Percentiles rank a stretch among this genome's conserved stretches.
These are phyloP conservation scores for Panicum miliaceum DNA, from an alignment of 176 grass and related monocot genomes.

Conservation along the genomic window DNA sequence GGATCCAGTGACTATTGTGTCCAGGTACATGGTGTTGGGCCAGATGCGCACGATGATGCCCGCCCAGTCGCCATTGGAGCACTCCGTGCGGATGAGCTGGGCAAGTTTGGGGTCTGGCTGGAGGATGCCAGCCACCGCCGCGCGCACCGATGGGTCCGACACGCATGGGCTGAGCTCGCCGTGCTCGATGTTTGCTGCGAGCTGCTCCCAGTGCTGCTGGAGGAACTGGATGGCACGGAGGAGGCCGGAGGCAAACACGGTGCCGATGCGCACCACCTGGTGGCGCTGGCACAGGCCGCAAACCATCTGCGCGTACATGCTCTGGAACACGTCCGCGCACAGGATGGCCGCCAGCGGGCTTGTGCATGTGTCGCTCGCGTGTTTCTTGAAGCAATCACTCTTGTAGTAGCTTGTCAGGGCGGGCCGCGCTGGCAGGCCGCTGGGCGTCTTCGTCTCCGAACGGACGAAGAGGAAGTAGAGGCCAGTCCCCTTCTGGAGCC, in stretches of 20 bases:
- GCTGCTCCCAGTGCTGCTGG: not conserved
- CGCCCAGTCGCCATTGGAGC: not conserved
- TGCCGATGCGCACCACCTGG: conserved; percentile 50
- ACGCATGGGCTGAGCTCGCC: too few species aligned
- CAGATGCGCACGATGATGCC: not conserved
- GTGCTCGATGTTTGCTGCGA: too few species aligned
- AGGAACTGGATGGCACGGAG: not conserved
- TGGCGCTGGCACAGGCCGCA: conserved; percentile 75
- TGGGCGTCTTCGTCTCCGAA: not conserved
- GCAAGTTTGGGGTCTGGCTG: not conserved
- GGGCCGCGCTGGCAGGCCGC: not conserved
- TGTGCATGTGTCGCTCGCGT: not conserved
- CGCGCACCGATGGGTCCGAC: not conserved
- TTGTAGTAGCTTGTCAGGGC: not conserved
- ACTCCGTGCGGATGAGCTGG: not conserved
- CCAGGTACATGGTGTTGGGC: not conserved
- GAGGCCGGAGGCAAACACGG: not conserved
- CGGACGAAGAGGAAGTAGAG: not conserved
- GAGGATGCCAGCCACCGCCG: not conserved
- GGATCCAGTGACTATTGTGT: too few species aligned
- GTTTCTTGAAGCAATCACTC: not conserved
- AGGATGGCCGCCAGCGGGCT: conserved; percentile 77
- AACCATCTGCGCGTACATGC: conserved; percentile 85
- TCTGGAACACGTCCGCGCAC: conserved; percentile 78
- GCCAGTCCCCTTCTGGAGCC: not conserved